Evolutionary conservation across 345 rosid genomes (phyloP).

Genomic region (Triadica sebifera): DNA sequence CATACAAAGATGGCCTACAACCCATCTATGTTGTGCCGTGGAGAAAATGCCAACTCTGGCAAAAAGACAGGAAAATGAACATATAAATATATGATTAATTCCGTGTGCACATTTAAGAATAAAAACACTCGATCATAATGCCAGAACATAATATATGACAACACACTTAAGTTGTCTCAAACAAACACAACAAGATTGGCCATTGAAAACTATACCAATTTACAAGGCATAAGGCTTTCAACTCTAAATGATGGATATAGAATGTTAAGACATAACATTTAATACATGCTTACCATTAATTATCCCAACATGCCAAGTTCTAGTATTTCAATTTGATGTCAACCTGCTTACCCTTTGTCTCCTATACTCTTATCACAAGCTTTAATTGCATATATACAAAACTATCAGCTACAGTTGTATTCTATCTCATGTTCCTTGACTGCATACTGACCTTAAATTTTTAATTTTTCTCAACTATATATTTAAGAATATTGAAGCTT

Average conservation of each 20-base stretch:
- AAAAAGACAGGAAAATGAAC: conserved; percentile 1
- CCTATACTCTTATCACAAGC: background rate
- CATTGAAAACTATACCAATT: background rate
- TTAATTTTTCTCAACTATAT: too few relatives aligned
- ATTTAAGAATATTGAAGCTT: too few relatives aligned
- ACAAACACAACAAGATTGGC: background rate
- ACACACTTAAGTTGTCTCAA: background rate
- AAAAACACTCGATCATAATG: background rate
- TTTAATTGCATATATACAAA: background rate
- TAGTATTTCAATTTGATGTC: background rate
- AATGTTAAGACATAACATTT: background rate
- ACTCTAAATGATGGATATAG: background rate
- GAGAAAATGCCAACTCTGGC: background rate
- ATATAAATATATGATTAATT: background rate
- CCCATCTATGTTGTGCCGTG: background rate
- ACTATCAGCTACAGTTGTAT: background rate
- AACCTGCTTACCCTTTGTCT: background rate
- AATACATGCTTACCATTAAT: background rate
- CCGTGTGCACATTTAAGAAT: background rate
- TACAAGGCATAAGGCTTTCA: background rate
- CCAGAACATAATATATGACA: background rate
- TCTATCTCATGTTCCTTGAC: background rate
- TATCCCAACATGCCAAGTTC: conserved; percentile 7
- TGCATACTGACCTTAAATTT: background rate
- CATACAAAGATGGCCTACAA: background rate